phyloP scores from a whole-genome alignment of 805 yeast genomes.

The Candida maris region DNA sequence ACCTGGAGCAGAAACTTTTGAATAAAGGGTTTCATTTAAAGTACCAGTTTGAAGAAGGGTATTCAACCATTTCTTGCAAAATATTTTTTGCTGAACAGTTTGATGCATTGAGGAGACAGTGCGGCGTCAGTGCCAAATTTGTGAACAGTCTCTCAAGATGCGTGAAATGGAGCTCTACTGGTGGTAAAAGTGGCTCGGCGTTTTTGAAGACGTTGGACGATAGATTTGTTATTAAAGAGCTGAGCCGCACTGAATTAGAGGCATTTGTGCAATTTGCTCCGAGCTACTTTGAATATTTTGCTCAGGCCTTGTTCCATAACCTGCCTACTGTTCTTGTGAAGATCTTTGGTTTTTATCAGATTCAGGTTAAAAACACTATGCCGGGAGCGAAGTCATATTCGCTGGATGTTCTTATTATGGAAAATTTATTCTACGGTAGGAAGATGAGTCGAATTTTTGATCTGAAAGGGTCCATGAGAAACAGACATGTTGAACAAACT shows the following conservation, averaged over 20 bases:
- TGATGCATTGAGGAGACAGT: conserved; percentile 84
- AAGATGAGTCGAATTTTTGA: conserved; percentile 87
- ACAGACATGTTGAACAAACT: conserved; percentile 93
- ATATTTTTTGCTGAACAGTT: conserved; percentile 95
- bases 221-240: conserved; percentile 82
- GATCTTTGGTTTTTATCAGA: conserved; percentile 92
- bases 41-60: conserved; percentile 87
- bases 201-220: conserved; percentile 91
- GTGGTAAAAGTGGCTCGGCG: conserved; percentile 95
- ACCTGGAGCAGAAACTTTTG: conserved; percentile 66
- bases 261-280: conserved; percentile 96
- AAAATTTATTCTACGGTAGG: conserved; percentile 82
- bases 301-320: conserved; percentile 92
- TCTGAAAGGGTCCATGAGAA: conserved; percentile 96
- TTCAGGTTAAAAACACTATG: conserved; percentile 75
- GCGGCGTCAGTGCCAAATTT: conserved; percentile 71
- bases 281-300: conserved; percentile 91
- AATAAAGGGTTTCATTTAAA: conserved; percentile 86
- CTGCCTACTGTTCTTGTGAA: conserved; percentile 93
- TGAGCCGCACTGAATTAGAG: conserved; percentile 84
- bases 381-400: conserved; percentile 68
- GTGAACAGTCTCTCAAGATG: conserved; percentile 91
- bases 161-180: conserved; percentile 91
- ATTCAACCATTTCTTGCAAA: conserved; percentile 82
- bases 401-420: conserved; percentile 93